These are phyloP conservation scores for Glutinoglossum americanum DNA, from an alignment of 495 filamentous ascomycete species.

Conservation along the genomic window DNA sequence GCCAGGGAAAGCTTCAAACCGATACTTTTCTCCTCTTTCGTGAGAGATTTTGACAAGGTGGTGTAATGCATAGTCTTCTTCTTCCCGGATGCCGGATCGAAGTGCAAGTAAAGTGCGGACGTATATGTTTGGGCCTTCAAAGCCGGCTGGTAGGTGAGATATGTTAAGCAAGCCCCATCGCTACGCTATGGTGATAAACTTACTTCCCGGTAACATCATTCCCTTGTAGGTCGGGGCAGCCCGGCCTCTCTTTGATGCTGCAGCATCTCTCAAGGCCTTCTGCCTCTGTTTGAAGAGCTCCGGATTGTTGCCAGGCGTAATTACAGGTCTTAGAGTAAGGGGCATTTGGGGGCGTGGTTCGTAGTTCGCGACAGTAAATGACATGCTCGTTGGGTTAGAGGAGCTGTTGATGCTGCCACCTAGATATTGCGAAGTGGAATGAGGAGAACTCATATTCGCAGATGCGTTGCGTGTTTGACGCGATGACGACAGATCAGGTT, in stretches of 20 bases:
- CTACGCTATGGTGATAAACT: constrained; percentile 5
- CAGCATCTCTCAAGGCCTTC: constrained; percentile 13
- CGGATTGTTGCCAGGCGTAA: constrained; percentile 47
- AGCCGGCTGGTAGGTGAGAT: constrained; percentile 24
- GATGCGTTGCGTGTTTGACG: constrained; percentile 35
- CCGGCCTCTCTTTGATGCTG: constrained; percentile 7
- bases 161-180: neutral
- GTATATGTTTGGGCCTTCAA: constrained; percentile 68
- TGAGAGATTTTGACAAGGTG: constrained; percentile 91
- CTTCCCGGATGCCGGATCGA: constrained; percentile 53
- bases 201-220: constrained; percentile 33
- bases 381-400: constrained; percentile 16
- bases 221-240: constrained; percentile 14
- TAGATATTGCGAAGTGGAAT: constrained; percentile 10
- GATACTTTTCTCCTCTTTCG: constrained; percentile 85
- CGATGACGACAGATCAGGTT: constrained; percentile 43
- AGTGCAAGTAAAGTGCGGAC: constrained; percentile 58
- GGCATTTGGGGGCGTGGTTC: constrained; percentile 33
- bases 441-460: constrained; percentile 24
- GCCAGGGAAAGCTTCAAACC: constrained; percentile 76
- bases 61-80: constrained; percentile 74
- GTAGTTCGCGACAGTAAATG: constrained; percentile 32
- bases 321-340: constrained; percentile 42
- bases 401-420: neutral
- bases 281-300: constrained; percentile 32